Evolutionary conservation across 2,329 filamentous ascomycete genomes (phyloP).

Genomic region (Pseudopyrenochaeta lycopersici): DNA sequence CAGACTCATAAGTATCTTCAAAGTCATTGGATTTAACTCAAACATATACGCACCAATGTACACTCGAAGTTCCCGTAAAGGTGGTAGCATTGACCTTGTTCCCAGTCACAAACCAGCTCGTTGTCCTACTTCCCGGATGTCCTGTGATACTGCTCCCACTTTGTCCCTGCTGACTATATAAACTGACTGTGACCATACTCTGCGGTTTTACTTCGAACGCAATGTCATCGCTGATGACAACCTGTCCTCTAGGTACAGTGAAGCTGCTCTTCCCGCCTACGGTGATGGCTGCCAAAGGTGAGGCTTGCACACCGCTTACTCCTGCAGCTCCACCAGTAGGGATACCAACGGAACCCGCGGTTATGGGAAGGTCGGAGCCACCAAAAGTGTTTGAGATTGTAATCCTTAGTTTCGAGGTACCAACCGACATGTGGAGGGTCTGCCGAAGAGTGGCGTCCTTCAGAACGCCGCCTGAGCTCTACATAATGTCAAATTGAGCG

Average conservation of each 20-base stretch:
- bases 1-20: not conserved
- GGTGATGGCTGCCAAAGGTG: slow-evolving; percentile 66
- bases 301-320: slow-evolving; percentile 63
- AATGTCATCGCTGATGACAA: slow-evolving; percentile 68
- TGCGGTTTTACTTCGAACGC: slow-evolving; percentile 61
- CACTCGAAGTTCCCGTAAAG: slow-evolving; percentile 27
- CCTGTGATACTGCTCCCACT: slow-evolving; percentile 66
- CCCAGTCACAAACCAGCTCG: slow-evolving; percentile 57
- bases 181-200: slow-evolving; percentile 64
- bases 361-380: slow-evolving; percentile 66
- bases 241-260: slow-evolving; percentile 62
- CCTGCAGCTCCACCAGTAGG: slow-evolving; percentile 64
- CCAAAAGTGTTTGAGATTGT: slow-evolving; percentile 74
- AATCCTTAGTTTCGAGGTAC: slow-evolving; percentile 66
- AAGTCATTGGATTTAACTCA: too few relatives aligned
- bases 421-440: slow-evolving; percentile 68
- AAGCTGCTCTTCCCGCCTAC: slow-evolving; percentile 64
- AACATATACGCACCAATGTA: slow-evolving; percentile 5
- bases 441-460: slow-evolving; percentile 71
- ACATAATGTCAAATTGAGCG: not conserved
- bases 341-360: slow-evolving; percentile 65
- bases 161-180: slow-evolving; percentile 68
- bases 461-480: slow-evolving; percentile 67
- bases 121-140: slow-evolving; percentile 72
- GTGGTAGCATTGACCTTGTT: slow-evolving; percentile 46